Evolutionary conservation across 768 basidiomycete species (phyloP), one percentile per base, ranked within the genome.

Genomic region (Leccinum subtestaceum): DNA sequence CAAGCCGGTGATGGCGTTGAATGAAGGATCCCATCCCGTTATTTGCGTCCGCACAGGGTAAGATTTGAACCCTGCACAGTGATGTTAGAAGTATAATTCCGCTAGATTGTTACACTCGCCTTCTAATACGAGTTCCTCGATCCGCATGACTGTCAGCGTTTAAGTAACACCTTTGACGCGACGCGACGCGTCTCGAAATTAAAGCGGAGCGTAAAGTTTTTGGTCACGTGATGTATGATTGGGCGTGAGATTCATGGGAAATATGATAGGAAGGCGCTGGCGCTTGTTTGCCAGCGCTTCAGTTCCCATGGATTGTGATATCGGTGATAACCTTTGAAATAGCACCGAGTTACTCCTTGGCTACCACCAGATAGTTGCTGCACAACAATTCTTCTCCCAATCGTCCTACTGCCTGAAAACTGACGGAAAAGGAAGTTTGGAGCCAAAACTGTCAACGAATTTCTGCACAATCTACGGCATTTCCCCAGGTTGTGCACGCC

Each of bases 1-100:
- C 64, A 93, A 83, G 49, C 95, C 95, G 5, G 94, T 97, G 75
- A 99, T 98, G 5, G 97, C 97, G 72, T 98, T 98, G 83, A 99
- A 99, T 4, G 93, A 96, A 6, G 92, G 76, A 71, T 98, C 96
- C 94, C 97, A 99, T 61, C 95, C 96, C 0, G 89, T 88, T 61
- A 99, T 96, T 67, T 91, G 91, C 0, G 97, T 98, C 52, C 96
- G 84, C 29, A 95, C 94, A 10, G 96, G 95, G 72, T 98, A 98
- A 2, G 94, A 96, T 73, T 99, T 98, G 82, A 98, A 99, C 50
- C 96, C 95, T 93, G 63, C 10, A 48, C 32, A 3, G 13, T 25
- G 23, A 17, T 3, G 38, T 64, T 19, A 65, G 59, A 29, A 29
- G n/a, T 52, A 19, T n/a, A 51, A 23, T 15, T 45, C 1, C 1